phyloP scores from a whole-genome alignment of 805 yeast genomes.

The Myxozyma kluyveri region DNA sequence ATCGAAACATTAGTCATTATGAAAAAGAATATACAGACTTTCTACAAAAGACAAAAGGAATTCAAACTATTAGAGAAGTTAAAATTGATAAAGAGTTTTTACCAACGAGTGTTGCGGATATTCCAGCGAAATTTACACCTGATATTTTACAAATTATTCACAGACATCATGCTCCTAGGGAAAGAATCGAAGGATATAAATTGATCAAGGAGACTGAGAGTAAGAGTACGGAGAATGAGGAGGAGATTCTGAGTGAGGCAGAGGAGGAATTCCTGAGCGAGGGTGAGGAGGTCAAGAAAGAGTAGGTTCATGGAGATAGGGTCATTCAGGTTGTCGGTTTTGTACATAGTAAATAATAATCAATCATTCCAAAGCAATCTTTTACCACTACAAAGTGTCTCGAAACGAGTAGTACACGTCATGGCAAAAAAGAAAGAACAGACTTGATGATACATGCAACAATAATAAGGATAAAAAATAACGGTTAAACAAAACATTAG shows the following conservation, averaged over 20 bases:
- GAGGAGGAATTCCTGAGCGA: neutral
- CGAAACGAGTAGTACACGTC: slow-evolving; percentile 6
- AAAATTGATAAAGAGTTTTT: slow-evolving; percentile 4
- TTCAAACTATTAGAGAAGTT: slow-evolving; percentile 1
- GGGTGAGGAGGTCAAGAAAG: neutral
- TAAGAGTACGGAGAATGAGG: neutral
- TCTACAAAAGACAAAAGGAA: neutral
- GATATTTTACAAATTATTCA: slow-evolving; percentile 17
- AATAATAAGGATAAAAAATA: neutral
- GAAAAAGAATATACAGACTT: slow-evolving; percentile 9
- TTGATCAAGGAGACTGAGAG: neutral
- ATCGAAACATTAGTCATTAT: slow-evolving; percentile 5
- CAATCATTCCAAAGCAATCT: neutral
- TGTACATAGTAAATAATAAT: neutral
- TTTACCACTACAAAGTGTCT: slow-evolving; percentile 1
- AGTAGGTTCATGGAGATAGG: too few relatives aligned
- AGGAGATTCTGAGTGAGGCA: neutral
- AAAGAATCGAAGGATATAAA: neutral
- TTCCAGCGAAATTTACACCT: slow-evolving; percentile 3
- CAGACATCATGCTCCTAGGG: slow-evolving; percentile 10
- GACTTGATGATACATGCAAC: neutral
- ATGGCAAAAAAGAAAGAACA: neutral
- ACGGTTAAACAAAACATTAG: neutral
- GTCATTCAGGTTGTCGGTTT: too few relatives aligned
- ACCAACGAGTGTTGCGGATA: slow-evolving; percentile 3